These are phyloP conservation scores for Yarrowia divulgata DNA, from an alignment of 805 yeast genomes.

Conservation along the genomic window DNA sequence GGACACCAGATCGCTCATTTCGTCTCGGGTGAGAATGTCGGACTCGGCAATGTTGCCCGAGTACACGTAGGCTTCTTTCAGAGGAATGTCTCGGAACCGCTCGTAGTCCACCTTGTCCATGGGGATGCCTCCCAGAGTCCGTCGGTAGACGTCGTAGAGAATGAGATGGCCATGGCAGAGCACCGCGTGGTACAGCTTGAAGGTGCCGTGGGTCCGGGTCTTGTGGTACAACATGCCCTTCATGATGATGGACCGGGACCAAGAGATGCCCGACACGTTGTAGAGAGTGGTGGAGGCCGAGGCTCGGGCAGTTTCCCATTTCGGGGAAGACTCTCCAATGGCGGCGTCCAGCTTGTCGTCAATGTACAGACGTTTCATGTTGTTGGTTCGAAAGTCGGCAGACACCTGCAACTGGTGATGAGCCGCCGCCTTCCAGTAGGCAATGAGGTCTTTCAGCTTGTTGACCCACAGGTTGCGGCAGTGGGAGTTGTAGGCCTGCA, in stretches of 20 bases:
- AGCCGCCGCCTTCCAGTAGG: conserved; percentile 31
- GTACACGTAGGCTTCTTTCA: conserved; percentile 75
- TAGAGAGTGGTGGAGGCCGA: conserved; percentile 61
- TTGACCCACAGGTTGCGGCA: conserved; percentile 33
- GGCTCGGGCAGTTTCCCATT: conserved; percentile 64
- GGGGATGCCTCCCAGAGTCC: conserved; percentile 57
- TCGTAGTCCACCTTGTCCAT: conserved; percentile 59
- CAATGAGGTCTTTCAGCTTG: conserved; percentile 23
- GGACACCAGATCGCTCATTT: conserved; percentile 48
- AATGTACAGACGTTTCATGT: conserved; percentile 37
- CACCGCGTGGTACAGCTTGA: conserved; percentile 65
- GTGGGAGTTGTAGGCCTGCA: conserved; percentile 24
- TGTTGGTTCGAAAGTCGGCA: conserved; percentile 12
- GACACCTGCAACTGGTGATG: conserved; percentile 19
- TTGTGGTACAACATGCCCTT: conserved; percentile 76
- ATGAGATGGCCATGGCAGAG: conserved; percentile 74
- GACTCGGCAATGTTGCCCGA: conserved; percentile 68
- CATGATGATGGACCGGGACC: conserved; percentile 65
- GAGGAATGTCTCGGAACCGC: conserved; percentile 65
- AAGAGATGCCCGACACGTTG: conserved; percentile 64
- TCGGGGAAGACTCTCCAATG: conserved; percentile 55
- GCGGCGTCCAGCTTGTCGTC: conserved; percentile 63
- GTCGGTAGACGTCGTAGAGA: conserved; percentile 59
- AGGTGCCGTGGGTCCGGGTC: conserved; percentile 70
- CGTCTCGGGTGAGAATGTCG: conserved; percentile 60